Evolutionary conservation across 352 stramenopile genomes (phyloP).

Genomic region (Phytophthora syringae): DNA sequence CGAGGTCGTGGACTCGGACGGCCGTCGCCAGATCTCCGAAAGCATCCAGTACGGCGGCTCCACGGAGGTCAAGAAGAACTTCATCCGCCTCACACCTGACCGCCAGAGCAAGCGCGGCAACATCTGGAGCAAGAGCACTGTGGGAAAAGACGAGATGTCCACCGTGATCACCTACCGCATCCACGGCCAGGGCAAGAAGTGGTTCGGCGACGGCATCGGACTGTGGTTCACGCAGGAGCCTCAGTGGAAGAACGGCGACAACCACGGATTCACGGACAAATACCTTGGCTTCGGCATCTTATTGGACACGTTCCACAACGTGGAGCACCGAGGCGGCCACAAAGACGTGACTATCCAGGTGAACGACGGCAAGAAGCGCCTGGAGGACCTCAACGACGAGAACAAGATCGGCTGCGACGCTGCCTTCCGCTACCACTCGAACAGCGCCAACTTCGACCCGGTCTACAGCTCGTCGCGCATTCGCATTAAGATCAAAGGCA

Average conservation of each 20-base stretch:
- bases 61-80: slow-evolving; percentile 84
- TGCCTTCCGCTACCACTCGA: slow-evolving; percentile 79
- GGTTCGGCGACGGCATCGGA: slow-evolving; percentile 81
- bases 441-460: slow-evolving; percentile 71
- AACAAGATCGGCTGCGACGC: slow-evolving; percentile 79
- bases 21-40: slow-evolving; percentile 67
- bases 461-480: slow-evolving; percentile 76
- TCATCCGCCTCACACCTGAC: slow-evolving; percentile 81
- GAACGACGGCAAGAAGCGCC: slow-evolving; percentile 77
- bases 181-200: slow-evolving; percentile 75
- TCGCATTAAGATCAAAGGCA: slow-evolving; percentile 67
- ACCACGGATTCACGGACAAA: slow-evolving; percentile 79
- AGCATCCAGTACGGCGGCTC: slow-evolving; percentile 58
- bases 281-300: slow-evolving; percentile 77
- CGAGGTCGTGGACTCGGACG: slow-evolving; percentile 56
- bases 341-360: slow-evolving; percentile 85
- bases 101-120: slow-evolving; percentile 83
- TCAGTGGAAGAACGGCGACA: slow-evolving; percentile 61
- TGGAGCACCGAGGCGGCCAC: slow-evolving; percentile 78
- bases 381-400: slow-evolving; percentile 74
- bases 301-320: slow-evolving; percentile 83
- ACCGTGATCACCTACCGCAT: slow-evolving; percentile 80
- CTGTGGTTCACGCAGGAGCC: slow-evolving; percentile 77
- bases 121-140: slow-evolving; percentile 63
- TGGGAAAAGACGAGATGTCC: slow-evolving; percentile 60